Percentiles rank a stretch among this genome's conserved stretches.
These are phyloP conservation scores for Nemania sp. DNA, from an alignment of 2,329 filamentous ascomycete species.

Conservation along the genomic window DNA sequence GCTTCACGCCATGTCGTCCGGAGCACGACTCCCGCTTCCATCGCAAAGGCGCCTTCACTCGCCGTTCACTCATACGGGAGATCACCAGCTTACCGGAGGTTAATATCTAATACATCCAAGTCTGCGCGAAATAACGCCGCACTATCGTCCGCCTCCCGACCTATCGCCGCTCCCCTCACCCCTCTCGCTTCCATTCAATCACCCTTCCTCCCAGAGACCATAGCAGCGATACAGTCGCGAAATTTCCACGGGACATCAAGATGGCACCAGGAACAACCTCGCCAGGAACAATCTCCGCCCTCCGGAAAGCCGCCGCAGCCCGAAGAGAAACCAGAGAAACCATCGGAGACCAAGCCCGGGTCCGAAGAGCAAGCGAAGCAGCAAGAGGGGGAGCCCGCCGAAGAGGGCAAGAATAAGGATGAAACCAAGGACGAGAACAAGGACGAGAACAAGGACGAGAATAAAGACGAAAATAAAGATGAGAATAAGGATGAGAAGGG, in stretches of 20 bases:
- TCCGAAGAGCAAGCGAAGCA: slow-evolving; percentile 44
- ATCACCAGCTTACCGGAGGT: slow-evolving; percentile 53
- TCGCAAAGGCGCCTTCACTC: slow-evolving; percentile 48
- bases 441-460: slow-evolving; percentile 48
- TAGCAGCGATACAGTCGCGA: slow-evolving; percentile 45
- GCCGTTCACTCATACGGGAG: slow-evolving; percentile 45
- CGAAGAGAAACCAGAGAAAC: slow-evolving; percentile 45
- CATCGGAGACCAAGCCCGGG: slow-evolving; percentile 40
- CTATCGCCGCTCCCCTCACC: slow-evolving; percentile 39
- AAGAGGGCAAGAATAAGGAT: slow-evolving; percentile 44
- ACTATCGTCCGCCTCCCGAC: slow-evolving; percentile 35
- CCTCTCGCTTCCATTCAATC: slow-evolving; percentile 49
- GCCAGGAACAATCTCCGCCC: slow-evolving; percentile 41
- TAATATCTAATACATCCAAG: slow-evolving; percentile 44
- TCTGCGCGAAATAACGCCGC: slow-evolving; percentile 35
- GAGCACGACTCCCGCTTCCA: slow-evolving; percentile 48
- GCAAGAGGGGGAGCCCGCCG: slow-evolving; percentile 38
- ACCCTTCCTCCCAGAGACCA: slow-evolving; percentile 47
- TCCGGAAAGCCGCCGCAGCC: slow-evolving; percentile 28
- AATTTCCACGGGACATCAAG: slow-evolving; percentile 45
- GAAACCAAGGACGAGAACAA: slow-evolving; percentile 51
- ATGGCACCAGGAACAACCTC: slow-evolving; percentile 41
- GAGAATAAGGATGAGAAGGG: slow-evolving; percentile 55
- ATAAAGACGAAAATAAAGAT: slow-evolving; percentile 53
- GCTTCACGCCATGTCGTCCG: slow-evolving; percentile 47